Percentiles rank a stretch among this genome's conserved stretches.
Evolutionary conservation across 1,139 yeast species (phyloP).

Genomic region (Blastobotrys apis): DNA sequence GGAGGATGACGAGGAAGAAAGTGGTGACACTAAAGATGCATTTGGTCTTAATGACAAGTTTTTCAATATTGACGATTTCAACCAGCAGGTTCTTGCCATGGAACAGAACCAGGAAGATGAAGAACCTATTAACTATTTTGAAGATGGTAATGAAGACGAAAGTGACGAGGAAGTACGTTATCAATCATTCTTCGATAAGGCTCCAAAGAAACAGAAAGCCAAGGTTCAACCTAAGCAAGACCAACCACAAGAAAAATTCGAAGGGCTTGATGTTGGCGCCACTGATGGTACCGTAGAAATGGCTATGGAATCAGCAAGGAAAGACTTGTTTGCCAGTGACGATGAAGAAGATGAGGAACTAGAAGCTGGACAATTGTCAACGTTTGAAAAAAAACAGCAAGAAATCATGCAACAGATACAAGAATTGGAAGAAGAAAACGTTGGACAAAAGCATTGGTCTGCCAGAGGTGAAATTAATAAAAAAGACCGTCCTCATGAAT

Average conservation of each 20-base stretch:
- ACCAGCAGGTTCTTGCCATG: constrained; percentile 70
- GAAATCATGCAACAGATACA: constrained; percentile 73
- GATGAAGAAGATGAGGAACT: constrained; percentile 34
- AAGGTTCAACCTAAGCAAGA: constrained; percentile 16
- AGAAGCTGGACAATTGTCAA: constrained; percentile 50
- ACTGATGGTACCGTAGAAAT: constrained; percentile 37
- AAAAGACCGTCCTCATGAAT: constrained; percentile 76
- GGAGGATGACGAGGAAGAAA: constrained; percentile 28
- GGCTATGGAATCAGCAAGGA: constrained; percentile 52
- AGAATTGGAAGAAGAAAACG: constrained; percentile 76
- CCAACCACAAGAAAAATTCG: constrained; percentile 31
- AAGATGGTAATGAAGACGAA: constrained; percentile 42
- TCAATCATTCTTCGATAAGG: constrained; percentile 40
- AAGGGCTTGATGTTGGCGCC: constrained; percentile 46
- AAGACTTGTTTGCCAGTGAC: constrained; percentile 53
- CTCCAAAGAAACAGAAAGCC: constrained; percentile 25
- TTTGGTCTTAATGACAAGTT: constrained; percentile 79
- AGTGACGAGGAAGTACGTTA: constrained; percentile 33
- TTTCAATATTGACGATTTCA: constrained; percentile 81
- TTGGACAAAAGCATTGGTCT: constrained; percentile 91
- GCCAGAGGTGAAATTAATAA: constrained; percentile 88
- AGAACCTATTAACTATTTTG: constrained; percentile 68
- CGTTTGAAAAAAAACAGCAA: constrained; percentile 79
- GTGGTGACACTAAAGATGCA: constrained; percentile 29
- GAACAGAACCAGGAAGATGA: constrained; percentile 49